Evolutionary conservation across 345 rosid species (phyloP), one percentile per base, ranked within the genome.

Genomic region (Noccaea caerulescens): DNA sequence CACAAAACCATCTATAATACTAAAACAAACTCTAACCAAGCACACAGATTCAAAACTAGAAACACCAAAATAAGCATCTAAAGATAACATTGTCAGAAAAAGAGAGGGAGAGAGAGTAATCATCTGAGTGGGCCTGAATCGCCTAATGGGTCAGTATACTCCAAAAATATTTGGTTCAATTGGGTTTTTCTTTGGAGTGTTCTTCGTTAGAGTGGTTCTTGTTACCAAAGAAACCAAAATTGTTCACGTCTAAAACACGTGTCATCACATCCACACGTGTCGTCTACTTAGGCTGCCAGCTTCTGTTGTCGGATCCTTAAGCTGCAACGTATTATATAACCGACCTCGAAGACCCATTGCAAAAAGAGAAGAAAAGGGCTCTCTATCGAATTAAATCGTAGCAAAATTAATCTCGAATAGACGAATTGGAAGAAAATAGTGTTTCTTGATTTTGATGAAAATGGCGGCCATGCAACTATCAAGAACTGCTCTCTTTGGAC

Each of bases 401-500:
- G 66, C 63, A 16, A 57, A 36, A 36, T 43, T 16, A 72, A 23
- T 16, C 14, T 36, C 8, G 8, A 65, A 50, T 13, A 51, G 4
- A 25, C 16, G 16, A 55, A 3, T 42, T 58, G 2, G 14, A 39
- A 56, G 51, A 64, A 7, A 63, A 7, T 5, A 3, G 9, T 27
- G 8, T 32, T 50, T 73, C 30, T 66, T 66, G 23, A 66, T 42
- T 42, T 59, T 67, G 18, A 55, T 61, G 45, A 65, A 64, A 42
- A 76, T 71, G 80, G 58, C 76, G 23, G 25, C 72, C 54, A 71
- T 64, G 76, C 68, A 64, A 43, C 56, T 76, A 41, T 51, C 72
- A 66, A 71, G 63, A 71, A 54, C 76, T 6, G 27, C 72, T 51
- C 62, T 76, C 38, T 42, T 58, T 27, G 37, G 63, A 25, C 41